phyloP scores from a whole-genome alignment of 371 early-diverging fungal genomes.

The Syncephalastrum monosporum region DNA sequence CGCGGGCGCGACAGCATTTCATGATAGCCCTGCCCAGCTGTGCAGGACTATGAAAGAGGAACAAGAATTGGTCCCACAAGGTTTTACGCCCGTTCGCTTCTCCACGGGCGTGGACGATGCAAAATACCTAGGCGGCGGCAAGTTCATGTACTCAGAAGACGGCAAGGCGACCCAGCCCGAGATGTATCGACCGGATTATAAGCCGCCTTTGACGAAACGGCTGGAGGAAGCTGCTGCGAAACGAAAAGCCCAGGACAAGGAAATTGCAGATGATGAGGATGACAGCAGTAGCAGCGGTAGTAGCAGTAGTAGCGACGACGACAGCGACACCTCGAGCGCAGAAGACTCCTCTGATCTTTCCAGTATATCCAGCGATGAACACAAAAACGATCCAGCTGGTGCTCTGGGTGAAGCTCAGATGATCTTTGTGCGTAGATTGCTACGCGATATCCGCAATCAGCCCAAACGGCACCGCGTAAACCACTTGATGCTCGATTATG shows the following conservation, averaged over 20 bases:
- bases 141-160: slow-evolving; percentile 29
- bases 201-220: slow-evolving; percentile 15
- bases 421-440: slow-evolving; percentile 27
- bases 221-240: slow-evolving; percentile 9
- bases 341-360: too few relatives aligned
- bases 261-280: neutral
- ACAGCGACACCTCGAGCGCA: slow-evolving; percentile 2
- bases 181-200: slow-evolving; percentile 42
- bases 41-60: slow-evolving; percentile 2
- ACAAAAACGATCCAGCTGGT: slow-evolving; percentile 8
- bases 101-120: slow-evolving; percentile 33
- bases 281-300: slow-evolving; percentile 12
- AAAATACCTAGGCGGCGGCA: slow-evolving; percentile 43
- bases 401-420: slow-evolving; percentile 32
- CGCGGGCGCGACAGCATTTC: slow-evolving; percentile 8
- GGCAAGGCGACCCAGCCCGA: slow-evolving; percentile 7
- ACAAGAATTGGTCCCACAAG: slow-evolving; percentile 20
- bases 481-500: slow-evolving; percentile 11
- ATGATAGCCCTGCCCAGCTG: neutral
- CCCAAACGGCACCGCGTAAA: slow-evolving; percentile 11
- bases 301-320: slow-evolving; percentile 5
- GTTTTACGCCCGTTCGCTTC: slow-evolving; percentile 38
- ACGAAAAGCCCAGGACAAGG: slow-evolving; percentile 1
- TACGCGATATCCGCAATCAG: slow-evolving; percentile 11
- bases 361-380: slow-evolving; percentile 6